Conservation (phyloP, 805 yeast genomes). For the Kodamaea hsintzibuensis region DNA sequence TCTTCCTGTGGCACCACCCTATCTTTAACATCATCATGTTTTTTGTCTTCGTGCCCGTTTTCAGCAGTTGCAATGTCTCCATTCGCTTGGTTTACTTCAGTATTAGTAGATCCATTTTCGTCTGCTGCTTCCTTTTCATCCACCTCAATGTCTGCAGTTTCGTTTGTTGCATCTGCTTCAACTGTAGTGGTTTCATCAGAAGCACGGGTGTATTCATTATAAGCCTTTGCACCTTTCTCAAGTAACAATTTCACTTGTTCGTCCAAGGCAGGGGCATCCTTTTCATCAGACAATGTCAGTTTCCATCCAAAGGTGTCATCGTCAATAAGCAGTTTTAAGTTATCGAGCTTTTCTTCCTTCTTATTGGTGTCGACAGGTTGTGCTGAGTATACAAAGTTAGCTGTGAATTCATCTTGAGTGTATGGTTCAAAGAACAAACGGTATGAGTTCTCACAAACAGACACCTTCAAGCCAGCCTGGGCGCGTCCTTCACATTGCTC, state of each 20-base stretch:
- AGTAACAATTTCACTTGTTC: slow-evolving; percentile 35
- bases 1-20: neutral
- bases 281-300: slow-evolving; percentile 42
- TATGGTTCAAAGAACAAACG: slow-evolving; percentile 77
- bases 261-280: slow-evolving; percentile 30
- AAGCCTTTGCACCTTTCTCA: slow-evolving; percentile 40
- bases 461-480: slow-evolving; percentile 71
- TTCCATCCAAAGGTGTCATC: slow-evolving; percentile 59
- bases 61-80: neutral
- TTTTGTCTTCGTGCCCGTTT: neutral
- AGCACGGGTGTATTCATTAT: slow-evolving; percentile 14
- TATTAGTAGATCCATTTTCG: neutral
- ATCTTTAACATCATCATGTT: neutral
- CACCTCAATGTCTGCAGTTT: neutral
- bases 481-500: slow-evolving; percentile 63
- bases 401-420: slow-evolving; percentile 76
- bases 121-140: neutral
- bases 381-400: slow-evolving; percentile 52
- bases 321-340: slow-evolving; percentile 43
- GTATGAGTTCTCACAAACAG: slow-evolving; percentile 76
- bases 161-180: slow-evolving; percentile 10
- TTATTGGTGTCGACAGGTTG: slow-evolving; percentile 26
- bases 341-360: slow-evolving; percentile 31
- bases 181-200: slow-evolving; percentile 12
- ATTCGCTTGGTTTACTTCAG: neutral